Evolutionary conservation across 2,329 filamentous ascomycete genomes (phyloP), one percentile per base, ranked within the genome.

Genomic region (Sporothrix sp.): DNA sequence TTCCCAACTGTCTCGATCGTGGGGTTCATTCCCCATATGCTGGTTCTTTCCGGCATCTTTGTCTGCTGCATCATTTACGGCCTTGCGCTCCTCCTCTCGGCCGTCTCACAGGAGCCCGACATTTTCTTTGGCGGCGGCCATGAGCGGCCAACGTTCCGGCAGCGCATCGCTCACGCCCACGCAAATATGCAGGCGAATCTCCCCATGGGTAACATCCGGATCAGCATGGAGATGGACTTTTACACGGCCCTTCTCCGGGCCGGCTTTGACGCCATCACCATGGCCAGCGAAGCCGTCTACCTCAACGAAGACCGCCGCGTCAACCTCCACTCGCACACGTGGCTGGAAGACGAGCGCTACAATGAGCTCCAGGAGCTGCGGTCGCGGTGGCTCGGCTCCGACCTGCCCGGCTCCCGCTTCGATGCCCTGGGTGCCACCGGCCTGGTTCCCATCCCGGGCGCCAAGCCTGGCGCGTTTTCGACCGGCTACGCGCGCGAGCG

Each of bases 1-100:
- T 96, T 95, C 57, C 93, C 93, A 3, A 96, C 90, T 0, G 89
- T 97, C 36, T 96, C 87, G 61, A 89, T 97, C 52, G 85, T 97
- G 27, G 88, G 91, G 1, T 96, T 97, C 63, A 85, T 97, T 32
- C 93, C 93, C 1, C 91, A 97, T 65, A 74, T 97, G n/a, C 71
- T 95, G 21, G 87, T 97, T 11, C 68, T 97, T 1, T 60, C 77
- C 7, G 93, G 91, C 1, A 95, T 96, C 42, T 53, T 79, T 5
- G 69, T 84, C 14, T 97, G 93, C 62, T 73, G 79, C 3, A 61
- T 73, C 7, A 94, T 98, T 43, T 97, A 97, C 63, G 69, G 69
- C 0, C 60, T 93, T 20, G 90, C 91, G 3, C 70, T 97, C 25
- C 52, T 83, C 1, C 73, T 96, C 6, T 91, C 88, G 1, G 84